Evolutionary conservation across 352 stramenopile species (phyloP), one percentile per base, ranked within the genome.

Genomic region (Pilasporangium apinafurcum): DNA sequence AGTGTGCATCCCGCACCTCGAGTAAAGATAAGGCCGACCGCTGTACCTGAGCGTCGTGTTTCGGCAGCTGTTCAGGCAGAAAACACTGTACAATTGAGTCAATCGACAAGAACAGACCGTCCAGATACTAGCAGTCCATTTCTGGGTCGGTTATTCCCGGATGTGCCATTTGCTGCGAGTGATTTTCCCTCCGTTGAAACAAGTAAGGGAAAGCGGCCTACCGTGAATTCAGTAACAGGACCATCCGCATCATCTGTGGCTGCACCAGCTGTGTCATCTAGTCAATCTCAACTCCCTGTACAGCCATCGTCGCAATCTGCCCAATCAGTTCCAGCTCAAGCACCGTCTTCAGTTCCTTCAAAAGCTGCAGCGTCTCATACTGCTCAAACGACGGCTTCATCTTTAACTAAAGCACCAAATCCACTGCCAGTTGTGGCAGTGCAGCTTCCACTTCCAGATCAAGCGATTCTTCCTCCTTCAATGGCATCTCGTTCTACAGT

Each of bases 161-260:
- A 20, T 1, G 28, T 51, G 20, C 16, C 20, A 10, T 51, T 51
- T n/a, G 33, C 41, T 12, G 12, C 44, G 22, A 33, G 7, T 13
- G 44, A 51, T 24, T 51, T 51, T 31, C 22, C 24, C 13, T 18
- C 24, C n/a, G n/a, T n/a, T n/a, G n/a, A n/a, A n/a, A n/a, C n/a
- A n/a, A n/a, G n/a, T n/a, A n/a, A 12, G n/a, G 12, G 1, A 37
- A 45, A 3, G 20, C 36, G 18, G 26, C 22, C 8, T 10, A 4
- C 29, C 10, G 21, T 5, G 26, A 27, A 20, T 9, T 51, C 17
- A 17, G 31, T 13, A 35, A 31, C 33, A 24, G 24, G 12, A 38
- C 29, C 17, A 25, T 5, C 28, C n/a, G n/a, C n/a, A n/a, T 28
- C 17, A 18, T 29, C 12, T 6, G 41, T 17, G 20, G 17, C 8